Evolutionary conservation across 2,329 filamentous ascomycete species (phyloP), one percentile per base, ranked within the genome.

Genomic region (Nannizziopsis arthrosporioides): DNA sequence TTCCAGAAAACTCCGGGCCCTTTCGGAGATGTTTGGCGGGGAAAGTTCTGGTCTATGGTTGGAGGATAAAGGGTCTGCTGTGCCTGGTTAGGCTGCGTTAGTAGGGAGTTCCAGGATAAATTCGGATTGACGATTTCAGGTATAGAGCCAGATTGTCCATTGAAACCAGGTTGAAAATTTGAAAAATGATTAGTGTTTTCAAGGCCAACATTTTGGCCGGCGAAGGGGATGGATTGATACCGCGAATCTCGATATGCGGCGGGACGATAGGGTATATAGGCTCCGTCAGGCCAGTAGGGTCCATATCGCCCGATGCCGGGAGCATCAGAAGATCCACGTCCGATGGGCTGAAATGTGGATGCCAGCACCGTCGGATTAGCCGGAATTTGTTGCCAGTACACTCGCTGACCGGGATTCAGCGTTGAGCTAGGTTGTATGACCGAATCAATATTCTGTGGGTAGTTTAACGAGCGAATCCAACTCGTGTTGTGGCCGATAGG

Each of bases 281-380:
- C 75, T n/a, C 77, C 77, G 66, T 80, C 74, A 15, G 77, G 76
- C 76, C 76, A 81, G 57, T 80, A 80, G 22, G 76, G 76, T 0
- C 77, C 77, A 61, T 76, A 80, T 4, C 73, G 70, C 7, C 74
- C 74, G 47, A 72, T 70, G 27, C 73, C 72, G 46, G 76, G 76
- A 1, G 76, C 74, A 27, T 75, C 75, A 6, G 77, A 79, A 22
- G 76, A 76, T 2, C 76, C 76, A 43, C 75, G 64, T 48, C 71
- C 72, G 54, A 75, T 73, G 30, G 45, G 45, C 44, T 54, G 54
- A 35, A 50, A 77, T 69, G 18, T 73, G 66, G 27, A 75, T 42
- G 81, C 76, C 11, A 81, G 67, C 7, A 77, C 76, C 1, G 74
- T 80, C 10, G 77, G 76, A 15, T 78, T 65, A 48, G 73, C 73